Percentiles rank a stretch among this genome's conserved stretches.
Evolutionary conservation across 2,329 filamentous ascomycete genomes (phyloP).

Genomic region (Pseudocercospora cruenta): DNA sequence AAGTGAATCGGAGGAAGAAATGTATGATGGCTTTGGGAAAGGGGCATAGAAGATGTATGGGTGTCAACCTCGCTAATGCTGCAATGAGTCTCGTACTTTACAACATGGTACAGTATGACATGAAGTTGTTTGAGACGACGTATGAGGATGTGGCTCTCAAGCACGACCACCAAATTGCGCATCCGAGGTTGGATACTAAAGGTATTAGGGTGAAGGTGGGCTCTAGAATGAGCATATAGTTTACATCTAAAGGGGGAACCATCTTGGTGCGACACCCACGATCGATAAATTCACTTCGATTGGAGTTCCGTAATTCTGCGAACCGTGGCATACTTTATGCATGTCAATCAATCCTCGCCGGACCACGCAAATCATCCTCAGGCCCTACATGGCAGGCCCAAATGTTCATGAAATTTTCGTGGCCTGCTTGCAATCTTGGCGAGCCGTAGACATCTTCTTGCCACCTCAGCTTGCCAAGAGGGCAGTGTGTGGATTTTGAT

Average conservation of each 20-base stretch:
- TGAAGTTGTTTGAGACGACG: slow-evolving; percentile 7
- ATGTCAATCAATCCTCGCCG: neutral
- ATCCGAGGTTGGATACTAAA: slow-evolving; percentile 8
- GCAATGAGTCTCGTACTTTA: neutral
- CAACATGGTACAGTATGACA: neutral
- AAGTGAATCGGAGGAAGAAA: slow-evolving; percentile 27
- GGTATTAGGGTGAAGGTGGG: neutral
- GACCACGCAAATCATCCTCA: neutral
- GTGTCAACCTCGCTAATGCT: neutral
- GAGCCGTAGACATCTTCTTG: neutral
- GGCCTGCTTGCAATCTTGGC: neutral
- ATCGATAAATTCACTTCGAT: neutral
- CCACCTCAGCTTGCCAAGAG: neutral
- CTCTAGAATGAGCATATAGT: too few species aligned
- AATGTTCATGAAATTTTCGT: neutral
- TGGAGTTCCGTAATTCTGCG: neutral
- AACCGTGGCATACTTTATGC: neutral
- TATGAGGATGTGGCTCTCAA: slow-evolving; percentile 11
- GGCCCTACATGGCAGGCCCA: neutral
- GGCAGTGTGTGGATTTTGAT: neutral
- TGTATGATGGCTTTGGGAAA: slow-evolving; percentile 39
- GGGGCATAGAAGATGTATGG: slow-evolving; percentile 15
- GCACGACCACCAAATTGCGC: slow-evolving; percentile 16
- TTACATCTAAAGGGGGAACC: neutral
- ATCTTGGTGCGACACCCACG: neutral